Evolutionary conservation across 1,284 basidiomycete species (phyloP).

Genomic region (Tremellales sp.): DNA sequence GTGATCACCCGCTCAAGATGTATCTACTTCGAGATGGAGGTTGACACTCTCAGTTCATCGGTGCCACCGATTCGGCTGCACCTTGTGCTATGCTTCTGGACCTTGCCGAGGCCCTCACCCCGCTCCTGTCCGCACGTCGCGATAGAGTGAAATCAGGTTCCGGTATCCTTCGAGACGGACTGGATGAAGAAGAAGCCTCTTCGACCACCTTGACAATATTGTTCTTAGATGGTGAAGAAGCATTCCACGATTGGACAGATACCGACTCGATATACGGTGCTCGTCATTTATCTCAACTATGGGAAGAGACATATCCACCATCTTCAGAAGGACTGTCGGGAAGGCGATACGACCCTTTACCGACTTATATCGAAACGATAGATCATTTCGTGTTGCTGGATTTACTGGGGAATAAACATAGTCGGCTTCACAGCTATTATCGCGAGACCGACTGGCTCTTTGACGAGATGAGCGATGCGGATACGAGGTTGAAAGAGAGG

Average conservation of each 20-base stretch:
- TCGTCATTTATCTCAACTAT: conserved; percentile 79
- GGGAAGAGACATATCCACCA: conserved; percentile 65
- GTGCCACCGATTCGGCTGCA: conserved; percentile 95
- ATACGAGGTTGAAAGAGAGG: conserved; percentile 55
- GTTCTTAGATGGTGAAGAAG: conserved; percentile 98
- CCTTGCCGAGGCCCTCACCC: conserved; percentile 71
- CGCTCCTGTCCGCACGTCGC: conserved; percentile 64
- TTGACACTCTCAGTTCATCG: conserved; percentile 72
- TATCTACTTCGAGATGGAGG: too few species aligned
- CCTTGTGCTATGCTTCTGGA: conserved; percentile 92
- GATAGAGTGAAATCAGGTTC: conserved; percentile 54
- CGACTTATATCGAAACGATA: conserved; percentile 68
- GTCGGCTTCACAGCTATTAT: conserved; percentile 72
- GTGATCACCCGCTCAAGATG: too few species aligned
- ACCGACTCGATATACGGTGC: conserved; percentile 93
- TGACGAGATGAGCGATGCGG: conserved; percentile 64
- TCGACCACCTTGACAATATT: conserved; percentile 88
- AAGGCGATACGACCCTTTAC: conserved; percentile 57
- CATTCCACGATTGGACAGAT: conserved; percentile 83
- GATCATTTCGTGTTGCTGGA: conserved; percentile 89
- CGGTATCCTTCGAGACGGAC: conserved; percentile 27
- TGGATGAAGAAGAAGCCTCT: conserved; percentile 68
- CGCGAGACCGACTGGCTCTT: conserved; percentile 89
- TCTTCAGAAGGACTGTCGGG: conserved; percentile 51
- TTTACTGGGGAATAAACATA: conserved; percentile 70